A percentile compares a stretch with the other conserved stretches of the same genome.
Conservation (phyloP, 2,329 filamentous ascomycete species). For the Sclerotiophoma versabilis region DNA sequence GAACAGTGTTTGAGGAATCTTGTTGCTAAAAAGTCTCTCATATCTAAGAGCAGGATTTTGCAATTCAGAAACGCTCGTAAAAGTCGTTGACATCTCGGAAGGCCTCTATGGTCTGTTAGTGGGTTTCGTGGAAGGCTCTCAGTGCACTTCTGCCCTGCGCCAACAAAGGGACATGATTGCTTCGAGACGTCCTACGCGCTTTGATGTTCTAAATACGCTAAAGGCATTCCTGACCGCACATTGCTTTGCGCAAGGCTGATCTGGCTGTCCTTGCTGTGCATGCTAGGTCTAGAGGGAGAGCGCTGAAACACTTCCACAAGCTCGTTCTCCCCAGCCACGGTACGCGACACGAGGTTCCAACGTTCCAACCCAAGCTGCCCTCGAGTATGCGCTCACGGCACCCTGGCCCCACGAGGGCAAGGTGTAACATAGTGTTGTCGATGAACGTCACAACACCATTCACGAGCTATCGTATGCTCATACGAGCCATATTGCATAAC, state of each 20-base stretch:
- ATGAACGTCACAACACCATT: slow-evolving; percentile 8
- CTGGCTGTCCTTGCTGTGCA: slow-evolving; percentile 5
- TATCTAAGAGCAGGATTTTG: no score
- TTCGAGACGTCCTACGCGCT: slow-evolving; percentile 1
- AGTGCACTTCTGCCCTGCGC: not conserved
- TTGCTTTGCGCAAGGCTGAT: slow-evolving; percentile 4
- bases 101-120: no score
- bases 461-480: not conserved
- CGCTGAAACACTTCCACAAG: slow-evolving; percentile 1
- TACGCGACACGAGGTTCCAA: slow-evolving; percentile 16
- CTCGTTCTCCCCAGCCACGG: slow-evolving; percentile 16
- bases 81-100: no score
- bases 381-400: slow-evolving; percentile 15
- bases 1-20: no score
- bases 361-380: slow-evolving; percentile 7
- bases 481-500: not conserved
- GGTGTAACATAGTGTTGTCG: slow-evolving; percentile 21
- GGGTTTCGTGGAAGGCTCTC: no score
- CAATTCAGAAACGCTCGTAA: no score
- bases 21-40: no score
- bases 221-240: slow-evolving; percentile 2
- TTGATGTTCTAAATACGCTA: slow-evolving; percentile 1
- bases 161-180: not conserved
- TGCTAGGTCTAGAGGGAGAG: not conserved
- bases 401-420: slow-evolving; percentile 14